Evolutionary conservation across 805 yeast genomes (phyloP), one percentile per base, ranked within the genome.

Genomic region (Cyberlindnera sargentensis): DNA sequence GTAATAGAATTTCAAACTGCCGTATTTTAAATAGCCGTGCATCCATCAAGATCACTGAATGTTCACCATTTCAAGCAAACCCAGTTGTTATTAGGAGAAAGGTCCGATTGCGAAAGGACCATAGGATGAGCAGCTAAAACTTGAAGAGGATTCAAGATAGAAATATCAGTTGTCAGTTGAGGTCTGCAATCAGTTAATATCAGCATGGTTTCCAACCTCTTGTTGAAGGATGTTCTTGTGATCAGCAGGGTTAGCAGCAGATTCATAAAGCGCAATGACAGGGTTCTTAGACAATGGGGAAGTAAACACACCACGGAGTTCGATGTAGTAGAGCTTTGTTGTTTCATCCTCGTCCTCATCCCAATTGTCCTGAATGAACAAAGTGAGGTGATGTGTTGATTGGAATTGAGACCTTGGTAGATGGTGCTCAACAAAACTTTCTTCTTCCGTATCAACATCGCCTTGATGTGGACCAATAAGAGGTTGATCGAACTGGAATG

Each of bases 161-260:
- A 15, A 15, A 15, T 15, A 15, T 15, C 20, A 15, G 20, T 15
- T 15, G 20, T 15, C 20, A 15, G 20, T 15, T 15, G 20, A 15
- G 20, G 20, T 2, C 20, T 15, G 20, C 20, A 15, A 31, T n/a
- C 11, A 31, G 34, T 31, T 31, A n/a, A 31, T 24, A 8, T 24
- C 30, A 28, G 30, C 30, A 28, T 28, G 30, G 30, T 28, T 28
- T 2, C 51, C 48, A 23, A 42, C 44, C 31, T 53, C 56, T 25
- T 53, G 48, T 3, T 46, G 43, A 7, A 56, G 15, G 28, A 54
- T 11, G 36, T 63, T 71, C 51, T 73, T 78, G 61, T 91, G 97
- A 59, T 90, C 97, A 1, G 82, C 78, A 0, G 96, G 96, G 60
- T 90, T 90, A 3, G 97, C 93, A 0, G 96, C 95, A 43, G 89